A percentile compares a stretch with the other conserved stretches of the same genome.
Conservation (phyloP, 257 asterid species). For the Handroanthus guayacan region DNA sequence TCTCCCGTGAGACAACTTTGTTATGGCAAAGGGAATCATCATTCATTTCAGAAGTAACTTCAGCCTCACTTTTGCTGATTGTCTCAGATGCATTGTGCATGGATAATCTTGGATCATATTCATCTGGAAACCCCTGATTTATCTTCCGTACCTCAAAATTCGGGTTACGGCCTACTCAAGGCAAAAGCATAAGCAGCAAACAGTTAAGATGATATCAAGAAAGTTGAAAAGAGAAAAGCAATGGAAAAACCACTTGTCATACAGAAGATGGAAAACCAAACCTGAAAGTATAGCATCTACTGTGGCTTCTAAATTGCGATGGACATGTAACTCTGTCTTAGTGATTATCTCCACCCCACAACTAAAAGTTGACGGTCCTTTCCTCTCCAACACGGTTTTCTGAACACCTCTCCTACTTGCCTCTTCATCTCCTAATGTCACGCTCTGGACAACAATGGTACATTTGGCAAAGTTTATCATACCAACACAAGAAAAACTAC, state of each 20-base stretch:
- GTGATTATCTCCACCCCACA: conserved; percentile 96
- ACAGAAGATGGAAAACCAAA: conserved; percentile 37
- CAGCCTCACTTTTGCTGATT: conserved; percentile 42
- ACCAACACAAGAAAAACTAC: conserved; percentile 20
- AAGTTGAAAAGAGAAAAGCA: conserved; percentile 28
- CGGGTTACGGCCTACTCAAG: conserved; percentile 73
- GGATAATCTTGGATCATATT: conserved; percentile 38
- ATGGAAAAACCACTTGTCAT: conserved; percentile 23
- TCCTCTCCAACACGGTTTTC: conserved; percentile 91
- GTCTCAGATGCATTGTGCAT: conserved; percentile 46
- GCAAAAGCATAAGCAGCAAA: conserved; percentile 32
- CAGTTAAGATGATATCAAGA: conserved; percentile 19
- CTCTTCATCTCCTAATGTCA: conserved; percentile 97
- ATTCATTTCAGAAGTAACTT: conserved; percentile 41
- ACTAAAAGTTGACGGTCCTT: conserved; percentile 92
- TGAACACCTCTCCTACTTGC: conserved; percentile 97
- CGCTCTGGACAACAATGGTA: conserved; percentile 69
- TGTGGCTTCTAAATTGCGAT: conserved; percentile 82
- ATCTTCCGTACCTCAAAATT: conserved; percentile 76
- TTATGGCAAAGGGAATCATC: conserved; percentile 34
- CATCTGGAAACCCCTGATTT: conserved; percentile 53
- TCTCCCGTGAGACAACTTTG: conserved; percentile 45
- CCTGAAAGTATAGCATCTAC: conserved; percentile 93
- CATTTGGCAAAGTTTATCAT: conserved; percentile 2
- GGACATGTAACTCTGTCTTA: conserved; percentile 78